Evolutionary conservation across 148 eudicot species (phyloP).

Genomic region (Chenopodium suecicum): DNA sequence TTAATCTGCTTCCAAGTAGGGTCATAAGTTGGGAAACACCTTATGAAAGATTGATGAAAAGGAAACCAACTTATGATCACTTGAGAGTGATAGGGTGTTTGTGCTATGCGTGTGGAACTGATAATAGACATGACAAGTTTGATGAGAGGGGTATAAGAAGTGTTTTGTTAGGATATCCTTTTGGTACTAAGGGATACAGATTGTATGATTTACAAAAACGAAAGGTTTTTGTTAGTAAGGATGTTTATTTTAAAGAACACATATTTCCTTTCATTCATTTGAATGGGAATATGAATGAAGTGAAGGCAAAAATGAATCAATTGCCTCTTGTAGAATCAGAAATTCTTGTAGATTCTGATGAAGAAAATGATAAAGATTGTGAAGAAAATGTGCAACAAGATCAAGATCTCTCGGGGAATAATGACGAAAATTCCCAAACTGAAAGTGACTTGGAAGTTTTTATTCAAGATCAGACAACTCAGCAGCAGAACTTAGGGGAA

Average conservation of each 20-base stretch:
- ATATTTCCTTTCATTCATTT: neutral
- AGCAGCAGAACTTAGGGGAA: too few relatives aligned
- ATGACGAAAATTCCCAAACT: too few relatives aligned
- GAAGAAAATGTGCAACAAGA: too few relatives aligned
- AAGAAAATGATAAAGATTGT: too few relatives aligned
- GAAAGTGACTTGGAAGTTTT: too few relatives aligned
- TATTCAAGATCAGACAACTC: too few relatives aligned
- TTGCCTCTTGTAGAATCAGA: neutral
- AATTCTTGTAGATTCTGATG: neutral
- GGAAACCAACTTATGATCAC: neutral
- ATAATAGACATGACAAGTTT: neutral
- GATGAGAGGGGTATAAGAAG: neutral
- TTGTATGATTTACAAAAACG: neutral
- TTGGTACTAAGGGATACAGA: neutral
- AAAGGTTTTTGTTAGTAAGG: neutral
- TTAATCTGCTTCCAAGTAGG: neutral
- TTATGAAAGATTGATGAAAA: neutral
- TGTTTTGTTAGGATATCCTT: neutral
- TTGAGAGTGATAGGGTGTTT: neutral
- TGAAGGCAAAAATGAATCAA: neutral
- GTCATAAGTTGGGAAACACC: constrained; percentile 1
- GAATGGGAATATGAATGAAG: neutral
- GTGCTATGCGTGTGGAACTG: neutral
- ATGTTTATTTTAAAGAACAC: neutral
- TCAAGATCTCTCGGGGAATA: too few relatives aligned